phyloP scores from a whole-genome alignment of 805 yeast species.

The Grigorovia yakushimaensis region DNA sequence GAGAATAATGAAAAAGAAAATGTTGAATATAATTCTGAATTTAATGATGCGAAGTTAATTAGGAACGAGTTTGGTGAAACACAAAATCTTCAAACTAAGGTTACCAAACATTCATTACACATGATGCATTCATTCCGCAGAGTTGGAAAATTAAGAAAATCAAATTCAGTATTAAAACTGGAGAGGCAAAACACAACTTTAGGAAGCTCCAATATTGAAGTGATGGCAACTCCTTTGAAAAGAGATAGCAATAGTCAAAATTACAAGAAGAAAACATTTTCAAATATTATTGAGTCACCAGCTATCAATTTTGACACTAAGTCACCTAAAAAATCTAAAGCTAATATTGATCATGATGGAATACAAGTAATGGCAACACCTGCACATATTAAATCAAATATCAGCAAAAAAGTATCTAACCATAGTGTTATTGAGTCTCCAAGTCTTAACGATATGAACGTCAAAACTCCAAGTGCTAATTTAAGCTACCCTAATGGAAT shows the following conservation, averaged over 20 bases:
- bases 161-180: not conserved
- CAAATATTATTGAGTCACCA: slow-evolving; percentile 24
- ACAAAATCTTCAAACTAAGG: not conserved
- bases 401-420: not conserved
- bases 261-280: slow-evolving; percentile 5
- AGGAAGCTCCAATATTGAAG: slow-evolving; percentile 11
- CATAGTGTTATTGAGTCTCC: not conserved
- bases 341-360: not conserved
- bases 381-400: not conserved
- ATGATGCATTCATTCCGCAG: slow-evolving; percentile 19
- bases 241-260: slow-evolving; percentile 10
- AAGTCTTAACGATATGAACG: not conserved
- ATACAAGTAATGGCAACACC: not conserved
- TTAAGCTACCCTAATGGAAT: too few relatives aligned
- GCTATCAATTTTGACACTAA: not conserved
- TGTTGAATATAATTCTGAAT: not conserved
- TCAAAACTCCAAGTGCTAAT: not conserved
- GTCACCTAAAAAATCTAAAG: not conserved
- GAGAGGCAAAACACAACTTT: slow-evolving; percentile 1
- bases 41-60: too few relatives aligned
- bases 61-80: not conserved
- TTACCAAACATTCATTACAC: not conserved
- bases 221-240: slow-evolving; percentile 24
- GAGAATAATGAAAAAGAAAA: too few relatives aligned
- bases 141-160: slow-evolving; percentile 20